These are phyloP conservation scores for Phaeodactylum tricornutum DNA, from an alignment of 108 stramenopile genomes.

Conservation along the genomic window DNA sequence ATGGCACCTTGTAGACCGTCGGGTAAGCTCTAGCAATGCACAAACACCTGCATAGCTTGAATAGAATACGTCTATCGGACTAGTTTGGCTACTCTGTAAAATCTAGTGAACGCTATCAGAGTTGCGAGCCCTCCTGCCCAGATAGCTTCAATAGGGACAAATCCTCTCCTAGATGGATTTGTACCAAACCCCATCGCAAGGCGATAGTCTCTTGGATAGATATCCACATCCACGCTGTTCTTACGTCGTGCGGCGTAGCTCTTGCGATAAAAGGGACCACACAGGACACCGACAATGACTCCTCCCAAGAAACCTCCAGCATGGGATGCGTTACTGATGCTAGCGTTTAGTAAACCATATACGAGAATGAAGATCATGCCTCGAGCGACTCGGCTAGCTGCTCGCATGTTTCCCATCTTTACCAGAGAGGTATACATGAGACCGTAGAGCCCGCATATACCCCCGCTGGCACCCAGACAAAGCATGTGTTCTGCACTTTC, in stretches of 20 bases:
- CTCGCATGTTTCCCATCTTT: slow-evolving; percentile 46
- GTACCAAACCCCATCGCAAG: slow-evolving; percentile 58
- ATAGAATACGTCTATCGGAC: no score
- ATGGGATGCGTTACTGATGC: slow-evolving; percentile 57
- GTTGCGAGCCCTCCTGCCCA: slow-evolving; percentile 23
- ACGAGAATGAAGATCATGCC: slow-evolving; percentile 45
- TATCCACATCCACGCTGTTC: slow-evolving; percentile 35
- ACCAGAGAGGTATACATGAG: slow-evolving; percentile 48
- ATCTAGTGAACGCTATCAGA: slow-evolving; percentile 14
- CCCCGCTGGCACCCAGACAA: slow-evolving; percentile 62
- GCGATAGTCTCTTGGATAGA: slow-evolving; percentile 36
- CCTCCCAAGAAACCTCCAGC: slow-evolving; percentile 73
- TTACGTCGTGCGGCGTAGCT: slow-evolving; percentile 39
- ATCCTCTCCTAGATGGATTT: slow-evolving; percentile 22
- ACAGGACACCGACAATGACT: slow-evolving; percentile 37
- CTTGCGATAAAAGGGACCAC: slow-evolving; percentile 52
- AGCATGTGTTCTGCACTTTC: slow-evolving; percentile 1
- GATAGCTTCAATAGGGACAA: slow-evolving; percentile 37
- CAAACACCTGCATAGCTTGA: no score
- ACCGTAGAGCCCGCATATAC: slow-evolving; percentile 69
- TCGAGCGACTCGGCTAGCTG: slow-evolving; percentile 26
- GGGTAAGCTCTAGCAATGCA: no score
- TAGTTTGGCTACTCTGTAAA: no score
- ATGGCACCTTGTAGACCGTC: no score
- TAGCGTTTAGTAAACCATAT: slow-evolving; percentile 35